Base-by-base conservation (phyloP, 768 basidiomycete species). In the Tremella fuciformis region DNA sequence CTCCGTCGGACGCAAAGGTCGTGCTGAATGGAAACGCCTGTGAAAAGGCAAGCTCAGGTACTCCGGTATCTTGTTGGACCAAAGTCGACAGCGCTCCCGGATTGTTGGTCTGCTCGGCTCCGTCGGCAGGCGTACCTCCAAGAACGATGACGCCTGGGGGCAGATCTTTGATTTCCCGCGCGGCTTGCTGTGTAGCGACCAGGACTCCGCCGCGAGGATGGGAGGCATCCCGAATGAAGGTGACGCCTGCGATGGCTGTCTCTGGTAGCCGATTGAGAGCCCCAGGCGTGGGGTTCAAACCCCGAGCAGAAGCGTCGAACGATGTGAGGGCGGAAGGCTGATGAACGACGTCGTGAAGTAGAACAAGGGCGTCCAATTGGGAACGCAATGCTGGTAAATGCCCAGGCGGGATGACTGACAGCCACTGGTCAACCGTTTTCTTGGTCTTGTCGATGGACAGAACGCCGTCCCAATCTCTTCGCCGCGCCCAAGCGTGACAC, bases 91-190 rank as follows among this genome's bases (percentile, higher is more conserved):
- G 16, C 3, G 13, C 22, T 38, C 11, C 18, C 8, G 21, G 13
- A 56, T 46, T 6, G 39, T 38, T 13, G 39, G 39, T n/a, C 42
- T n/a, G 42, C 22, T 46, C n/a, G n/a, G n/a, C 7, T 4, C n/a
- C n/a, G 22, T 46, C 42, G 7, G 53, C 25, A 44, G 57, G 53
- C 9, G 47, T 50, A 37, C 59, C 55, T 37, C 63, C 63, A 38
- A 64, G 41, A 16, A 64, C 58, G n/a, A 64, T 52, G 3, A 58
- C 60, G 18, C 59, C 59, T 22, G 54, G 55, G 1, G 63, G 63
- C 3, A 64, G 51, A 64, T 64, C 63, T 22, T 58, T 56, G 46
- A 64, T 64, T 29, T 64, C 63, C 49, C 42, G 38, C 15, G 63
- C 63, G 2, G 58, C 59, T 46, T 60, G 44, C 26, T 57, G 49